Base-by-base conservation (phyloP, 1,284 basidiomycete genomes). In the Golubevia pallescens region DNA sequence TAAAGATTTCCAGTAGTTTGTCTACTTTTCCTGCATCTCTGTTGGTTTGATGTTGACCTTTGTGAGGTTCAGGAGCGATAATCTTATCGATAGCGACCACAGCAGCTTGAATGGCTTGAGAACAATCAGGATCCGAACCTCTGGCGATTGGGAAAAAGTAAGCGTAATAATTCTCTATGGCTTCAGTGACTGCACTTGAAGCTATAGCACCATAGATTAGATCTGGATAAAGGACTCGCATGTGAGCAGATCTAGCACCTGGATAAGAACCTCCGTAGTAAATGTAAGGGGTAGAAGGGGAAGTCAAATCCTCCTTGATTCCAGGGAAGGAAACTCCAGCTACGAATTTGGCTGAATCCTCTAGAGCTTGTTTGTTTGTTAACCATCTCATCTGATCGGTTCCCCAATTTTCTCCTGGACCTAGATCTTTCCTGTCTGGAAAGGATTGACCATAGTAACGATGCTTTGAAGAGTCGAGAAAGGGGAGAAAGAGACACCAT, bases 261-360 rank as follows among this genome's bases (percentile, higher is more conserved):
- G 82, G 71, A 60, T 85, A 85, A 42, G 75, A 79, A 16, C 81
- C 81, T 19, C 82, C 82, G 51, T 82, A 81, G 70, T 77, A 81
- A 61, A 85, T 82, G n/a, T 78, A 65, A 5, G 70, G 67, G 32
- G 53, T 56, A 57, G 53, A 8, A 34, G 68, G 58, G 16, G 62
- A 20, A 19, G 66, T 59, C 16, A 67, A 28, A 19, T 64, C 52
- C 13, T 66, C 63, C 20, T 75, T 65, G n/a, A 78, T 68, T 19
- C 77, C 80, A 2, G 71, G 66, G 10, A 84, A 73, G 20, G 62
- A 28, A 34, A 81, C 64, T 21, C 69, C 62, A 19, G 67, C 67
- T 42, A 80, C 71, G 55, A 85, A 84, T 3, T 68, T 61, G 3
- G 80, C 81, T 42, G 68, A 72, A 66, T 85, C 82, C 60, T 82